A percentile compares a stretch with the other conserved stretches of the same genome.
These are phyloP conservation scores for Phytophthora lateralis DNA, from an alignment of 352 stramenopile genomes.

Conservation along the genomic window DNA sequence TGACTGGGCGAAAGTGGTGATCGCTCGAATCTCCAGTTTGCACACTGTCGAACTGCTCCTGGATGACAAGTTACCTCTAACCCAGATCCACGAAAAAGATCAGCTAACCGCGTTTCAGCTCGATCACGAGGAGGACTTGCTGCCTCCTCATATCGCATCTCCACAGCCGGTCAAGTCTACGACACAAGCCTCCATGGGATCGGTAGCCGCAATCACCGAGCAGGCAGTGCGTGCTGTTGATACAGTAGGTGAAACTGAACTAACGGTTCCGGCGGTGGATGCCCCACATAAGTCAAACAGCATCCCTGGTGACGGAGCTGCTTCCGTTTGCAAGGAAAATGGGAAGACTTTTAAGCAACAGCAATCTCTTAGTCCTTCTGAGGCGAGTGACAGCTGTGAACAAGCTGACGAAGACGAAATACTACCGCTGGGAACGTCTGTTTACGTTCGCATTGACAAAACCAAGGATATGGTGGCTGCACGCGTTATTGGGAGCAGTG, in stretches of 20 bases:
- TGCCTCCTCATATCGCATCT: conserved; percentile 15
- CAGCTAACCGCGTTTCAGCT: conserved; percentile 77
- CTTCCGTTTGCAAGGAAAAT: neutral
- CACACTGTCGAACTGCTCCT: conserved; percentile 73
- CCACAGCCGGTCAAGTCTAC: neutral
- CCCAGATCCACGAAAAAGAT: conserved; percentile 80
- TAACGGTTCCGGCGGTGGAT: neutral
- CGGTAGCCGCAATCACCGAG: neutral
- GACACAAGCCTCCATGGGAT: neutral
- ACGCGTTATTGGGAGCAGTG: conserved; percentile 71
- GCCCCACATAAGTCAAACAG: conserved; percentile 1
- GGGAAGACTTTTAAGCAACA: neutral
- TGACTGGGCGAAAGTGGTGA: conserved; percentile 45
- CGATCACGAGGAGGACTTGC: conserved; percentile 40
- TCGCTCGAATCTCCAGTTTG: conserved; percentile 60
- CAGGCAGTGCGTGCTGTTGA: conserved; percentile 3
- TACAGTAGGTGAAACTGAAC: neutral
- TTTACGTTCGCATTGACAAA: conserved; percentile 72
- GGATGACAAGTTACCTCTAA: conserved; percentile 63
- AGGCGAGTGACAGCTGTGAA: conserved; percentile 17
- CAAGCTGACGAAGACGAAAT: conserved; percentile 35
- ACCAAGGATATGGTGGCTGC: conserved; percentile 60
- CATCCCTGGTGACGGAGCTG: neutral
- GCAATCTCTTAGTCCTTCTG: neutral
- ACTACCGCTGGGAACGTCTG: conserved; percentile 55